These are phyloP conservation scores for Diversispora eburnea DNA, from an alignment of 192 early-diverging fungal genomes.

Conservation along the genomic window DNA sequence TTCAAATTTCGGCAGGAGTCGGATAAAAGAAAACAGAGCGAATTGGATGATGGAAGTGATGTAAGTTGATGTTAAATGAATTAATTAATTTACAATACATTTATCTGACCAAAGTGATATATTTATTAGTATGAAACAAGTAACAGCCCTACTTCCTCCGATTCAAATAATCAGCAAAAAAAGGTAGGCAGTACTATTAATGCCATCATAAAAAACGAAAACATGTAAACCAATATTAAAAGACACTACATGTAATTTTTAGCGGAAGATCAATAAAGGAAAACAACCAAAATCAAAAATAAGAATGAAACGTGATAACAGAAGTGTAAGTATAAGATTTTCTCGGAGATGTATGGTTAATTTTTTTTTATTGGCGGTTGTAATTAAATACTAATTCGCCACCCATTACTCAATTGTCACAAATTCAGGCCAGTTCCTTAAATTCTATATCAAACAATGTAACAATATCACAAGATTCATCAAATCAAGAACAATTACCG, in stretches of 20 bases:
- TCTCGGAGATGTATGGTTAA: background rate
- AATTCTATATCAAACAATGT: background rate
- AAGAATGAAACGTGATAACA: background rate
- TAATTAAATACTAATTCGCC: background rate
- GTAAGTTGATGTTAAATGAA: too few relatives aligned
- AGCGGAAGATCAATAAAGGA: background rate
- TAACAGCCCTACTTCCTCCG: too few relatives aligned
- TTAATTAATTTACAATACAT: too few relatives aligned
- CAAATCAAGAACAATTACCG: background rate
- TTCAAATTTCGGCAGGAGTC: background rate
- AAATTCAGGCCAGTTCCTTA: background rate
- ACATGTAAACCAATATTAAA: background rate
- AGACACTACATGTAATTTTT: constrained; percentile 1
- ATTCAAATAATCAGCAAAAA: background rate
- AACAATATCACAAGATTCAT: background rate
- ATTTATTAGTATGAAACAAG: too few relatives aligned
- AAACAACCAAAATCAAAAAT: constrained; percentile 6
- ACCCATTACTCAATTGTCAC: background rate
- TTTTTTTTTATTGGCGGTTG: background rate
- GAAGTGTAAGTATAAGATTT: background rate
- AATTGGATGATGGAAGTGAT: too few relatives aligned
- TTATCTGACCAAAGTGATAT: too few relatives aligned
- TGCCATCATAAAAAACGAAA: background rate
- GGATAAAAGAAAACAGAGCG: background rate
- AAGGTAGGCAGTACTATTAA: background rate